Evolutionary conservation across 1,284 basidiomycete genomes (phyloP).

Genomic region (Inonotus hispidus): DNA sequence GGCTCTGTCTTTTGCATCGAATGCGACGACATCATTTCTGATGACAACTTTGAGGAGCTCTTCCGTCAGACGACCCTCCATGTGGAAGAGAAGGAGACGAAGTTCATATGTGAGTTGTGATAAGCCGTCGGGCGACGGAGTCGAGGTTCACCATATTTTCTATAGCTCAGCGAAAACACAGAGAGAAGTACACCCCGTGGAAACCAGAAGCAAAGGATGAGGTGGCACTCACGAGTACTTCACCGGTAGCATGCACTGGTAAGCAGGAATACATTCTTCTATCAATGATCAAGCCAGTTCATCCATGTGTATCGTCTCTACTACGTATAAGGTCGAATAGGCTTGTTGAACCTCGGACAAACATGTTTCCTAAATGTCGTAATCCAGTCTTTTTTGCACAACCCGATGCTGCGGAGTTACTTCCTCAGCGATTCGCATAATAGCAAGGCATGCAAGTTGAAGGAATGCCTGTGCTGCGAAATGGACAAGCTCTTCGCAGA

Average conservation of each 20-base stretch:
- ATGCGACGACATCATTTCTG: conserved; percentile 57
- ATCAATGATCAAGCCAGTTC: neutral
- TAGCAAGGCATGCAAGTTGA: conserved; percentile 57
- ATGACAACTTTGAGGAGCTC: conserved; percentile 37
- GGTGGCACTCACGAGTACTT: conserved; percentile 31
- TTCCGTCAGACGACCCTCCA: conserved; percentile 35
- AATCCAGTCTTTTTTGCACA: conserved; percentile 89
- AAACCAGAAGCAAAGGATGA: conserved; percentile 34
- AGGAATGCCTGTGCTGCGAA: conserved; percentile 89
- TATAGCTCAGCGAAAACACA: conserved; percentile 34
- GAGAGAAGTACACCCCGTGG: conserved; percentile 45
- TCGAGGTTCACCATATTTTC: neutral
- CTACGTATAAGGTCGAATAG: conserved; percentile 61
- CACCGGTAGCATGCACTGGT: conserved; percentile 61
- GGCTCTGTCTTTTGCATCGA: conserved; percentile 53
- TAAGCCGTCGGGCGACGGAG: neutral
- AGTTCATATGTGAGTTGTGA: conserved; percentile 36
- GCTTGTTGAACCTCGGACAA: conserved; percentile 88
- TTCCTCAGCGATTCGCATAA: conserved; percentile 89
- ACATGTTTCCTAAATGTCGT: conserved; percentile 95
- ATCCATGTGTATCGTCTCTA: neutral
- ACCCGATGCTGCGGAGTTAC: conserved; percentile 86
- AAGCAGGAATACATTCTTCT: neutral
- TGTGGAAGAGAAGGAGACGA: conserved; percentile 47
- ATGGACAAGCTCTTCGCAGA: conserved; percentile 91